Evolutionary conservation across 2,329 filamentous ascomycete species (phyloP).

Genomic region (Verticillium klebahnii): DNA sequence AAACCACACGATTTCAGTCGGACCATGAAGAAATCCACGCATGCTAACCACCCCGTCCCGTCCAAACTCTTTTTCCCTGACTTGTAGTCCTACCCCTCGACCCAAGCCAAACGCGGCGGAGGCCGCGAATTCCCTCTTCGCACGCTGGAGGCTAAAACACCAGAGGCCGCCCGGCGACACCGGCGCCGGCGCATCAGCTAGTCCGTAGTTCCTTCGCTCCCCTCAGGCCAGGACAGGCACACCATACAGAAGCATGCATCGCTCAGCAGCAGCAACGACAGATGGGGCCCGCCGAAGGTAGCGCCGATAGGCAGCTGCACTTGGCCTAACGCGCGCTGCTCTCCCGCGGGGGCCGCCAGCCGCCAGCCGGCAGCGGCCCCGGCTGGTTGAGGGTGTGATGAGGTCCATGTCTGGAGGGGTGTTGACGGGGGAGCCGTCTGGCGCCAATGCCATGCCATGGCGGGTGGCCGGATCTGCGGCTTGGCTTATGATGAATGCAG

Average conservation of each 20-base stretch:
- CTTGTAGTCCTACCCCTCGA: background rate
- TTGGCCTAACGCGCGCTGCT: background rate
- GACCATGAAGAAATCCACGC: background rate
- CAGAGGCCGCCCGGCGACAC: background rate
- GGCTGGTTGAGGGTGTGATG: background rate
- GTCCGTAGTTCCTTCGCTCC: background rate
- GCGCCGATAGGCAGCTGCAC: background rate
- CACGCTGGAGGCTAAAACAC: background rate
- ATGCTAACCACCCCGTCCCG: background rate
- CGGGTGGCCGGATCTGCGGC: background rate
- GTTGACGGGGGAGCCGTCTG: background rate
- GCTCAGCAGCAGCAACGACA: background rate
- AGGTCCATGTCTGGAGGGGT: background rate
- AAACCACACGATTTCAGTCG: too few relatives aligned
- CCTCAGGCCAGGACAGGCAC: background rate
- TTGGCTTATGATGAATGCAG: background rate
- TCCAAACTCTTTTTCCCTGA: background rate
- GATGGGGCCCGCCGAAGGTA: background rate
- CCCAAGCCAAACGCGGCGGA: background rate
- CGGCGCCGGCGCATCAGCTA: background rate
- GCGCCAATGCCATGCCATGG: background rate
- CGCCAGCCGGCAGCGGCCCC: background rate
- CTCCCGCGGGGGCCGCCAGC: background rate
- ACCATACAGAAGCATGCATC: background rate
- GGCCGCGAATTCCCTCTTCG: background rate